These are phyloP conservation scores for Trichoderma sp. DNA, from an alignment of 2,329 filamentous ascomycete species.

Conservation along the genomic window DNA sequence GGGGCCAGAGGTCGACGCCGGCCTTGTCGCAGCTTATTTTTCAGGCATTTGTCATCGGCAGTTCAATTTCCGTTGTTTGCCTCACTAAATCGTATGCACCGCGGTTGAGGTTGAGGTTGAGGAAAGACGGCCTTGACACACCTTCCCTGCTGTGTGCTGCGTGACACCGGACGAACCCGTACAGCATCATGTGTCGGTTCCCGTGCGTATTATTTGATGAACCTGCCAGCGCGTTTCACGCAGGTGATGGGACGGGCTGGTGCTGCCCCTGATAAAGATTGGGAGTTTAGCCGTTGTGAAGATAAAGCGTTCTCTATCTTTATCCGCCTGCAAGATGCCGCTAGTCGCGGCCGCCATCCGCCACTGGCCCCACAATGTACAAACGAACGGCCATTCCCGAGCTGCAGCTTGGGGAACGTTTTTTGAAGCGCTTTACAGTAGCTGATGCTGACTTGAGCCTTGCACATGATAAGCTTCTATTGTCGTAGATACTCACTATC, in stretches of 20 bases:
- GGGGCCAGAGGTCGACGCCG: not conserved
- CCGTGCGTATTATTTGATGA: not conserved
- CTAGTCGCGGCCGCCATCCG: constrained; percentile 13
- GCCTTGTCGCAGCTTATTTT: not conserved
- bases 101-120: not conserved
- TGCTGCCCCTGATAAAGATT: not conserved
- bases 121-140: not conserved
- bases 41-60: not conserved
- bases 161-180: not conserved
- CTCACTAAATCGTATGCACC: not conserved
- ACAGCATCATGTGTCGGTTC: not conserved
- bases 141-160: not conserved
- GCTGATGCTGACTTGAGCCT: not conserved
- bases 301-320: not conserved
- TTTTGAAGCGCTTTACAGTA: not conserved
- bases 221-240: not conserved
- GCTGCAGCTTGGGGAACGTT: not conserved
- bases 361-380: constrained; percentile 4
- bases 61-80: not conserved
- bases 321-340: constrained; percentile 14
- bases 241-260: not conserved
- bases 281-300: not conserved
- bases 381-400: constrained; percentile 10
- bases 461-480: not conserved
- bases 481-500: not conserved